These are phyloP conservation scores for Brassica carinata DNA, from an alignment of 345 rosid genomes.

Conservation along the genomic window DNA sequence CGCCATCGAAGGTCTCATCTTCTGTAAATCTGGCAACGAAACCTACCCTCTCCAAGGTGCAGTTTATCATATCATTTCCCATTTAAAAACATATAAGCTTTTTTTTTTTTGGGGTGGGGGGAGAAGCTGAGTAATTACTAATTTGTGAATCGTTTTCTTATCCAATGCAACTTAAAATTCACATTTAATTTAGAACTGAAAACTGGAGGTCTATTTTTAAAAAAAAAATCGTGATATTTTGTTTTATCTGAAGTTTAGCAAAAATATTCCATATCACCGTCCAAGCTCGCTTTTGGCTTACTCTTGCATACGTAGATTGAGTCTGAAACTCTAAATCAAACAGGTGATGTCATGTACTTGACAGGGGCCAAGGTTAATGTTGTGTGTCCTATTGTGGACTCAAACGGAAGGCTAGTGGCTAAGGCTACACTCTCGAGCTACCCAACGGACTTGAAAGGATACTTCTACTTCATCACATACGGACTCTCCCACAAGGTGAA, in stretches of 20 bases:
- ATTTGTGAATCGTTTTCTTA: not conserved
- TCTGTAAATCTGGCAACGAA: conserved; percentile 34
- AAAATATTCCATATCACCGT: not conserved
- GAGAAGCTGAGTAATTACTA: not conserved
- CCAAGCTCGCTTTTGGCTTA: not conserved
- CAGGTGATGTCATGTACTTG: conserved; percentile 15
- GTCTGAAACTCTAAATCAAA: not conserved
- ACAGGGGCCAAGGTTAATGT: conserved; percentile 56
- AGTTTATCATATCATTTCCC: conserved; percentile 5
- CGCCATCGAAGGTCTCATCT: conserved; percentile 37
- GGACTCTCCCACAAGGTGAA: conserved; percentile 31
- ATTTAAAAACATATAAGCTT: not conserved
- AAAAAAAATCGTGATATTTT: not conserved
- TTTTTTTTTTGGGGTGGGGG: not conserved
- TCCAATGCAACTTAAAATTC: not conserved
- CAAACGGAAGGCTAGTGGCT: conserved; percentile 50
- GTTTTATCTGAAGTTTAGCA: not conserved
- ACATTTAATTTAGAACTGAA: not conserved
- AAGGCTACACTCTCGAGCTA: conserved; percentile 44
- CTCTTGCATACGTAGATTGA: not conserved
- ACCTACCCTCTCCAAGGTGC: conserved; percentile 55
- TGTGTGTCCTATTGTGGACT: conserved; percentile 49
- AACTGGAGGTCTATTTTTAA: not conserved
- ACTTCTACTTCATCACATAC: conserved; percentile 46
- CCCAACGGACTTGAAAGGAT: conserved; percentile 56